phyloP scores from a whole-genome alignment of 164 flowering plant genomes.

The Malania oleifera region DNA sequence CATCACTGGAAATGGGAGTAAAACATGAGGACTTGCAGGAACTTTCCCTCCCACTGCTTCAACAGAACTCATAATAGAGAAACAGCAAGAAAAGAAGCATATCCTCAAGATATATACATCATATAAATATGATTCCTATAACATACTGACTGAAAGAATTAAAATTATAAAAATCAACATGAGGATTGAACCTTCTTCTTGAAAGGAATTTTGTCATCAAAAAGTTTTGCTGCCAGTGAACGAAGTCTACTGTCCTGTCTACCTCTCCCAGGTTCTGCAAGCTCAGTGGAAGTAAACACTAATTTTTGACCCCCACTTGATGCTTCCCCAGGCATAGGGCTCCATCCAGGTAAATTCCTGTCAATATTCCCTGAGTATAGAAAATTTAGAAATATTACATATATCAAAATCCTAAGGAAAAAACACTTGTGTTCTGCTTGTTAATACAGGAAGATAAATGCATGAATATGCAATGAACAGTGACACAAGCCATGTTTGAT shows the following conservation, averaged over 20 bases:
- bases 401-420: background rate
- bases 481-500: too few species aligned
- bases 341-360: constrained; percentile 1
- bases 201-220: constrained; percentile 12
- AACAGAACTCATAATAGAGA: too few species aligned
- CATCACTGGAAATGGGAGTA: too few species aligned
- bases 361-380: constrained; percentile 11
- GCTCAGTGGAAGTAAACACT: constrained; percentile 1
- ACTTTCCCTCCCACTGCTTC: too few species aligned
- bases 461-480: too few species aligned
- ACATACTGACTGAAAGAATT: background rate
- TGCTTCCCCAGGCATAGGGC: constrained; percentile 5
- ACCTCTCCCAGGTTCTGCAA: background rate
- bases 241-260: background rate
- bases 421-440: background rate
- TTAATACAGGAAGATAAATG: background rate
- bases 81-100: too few species aligned
- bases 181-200: constrained; percentile 11
- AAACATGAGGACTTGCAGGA: too few species aligned
- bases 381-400: constrained; percentile 1
- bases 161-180: background rate
- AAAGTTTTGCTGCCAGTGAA: constrained; percentile 4
- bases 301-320: constrained; percentile 4
- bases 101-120: too few species aligned
- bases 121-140: too few species aligned